Base-by-base conservation (phyloP, 1,284 basidiomycete species). In the Boletus mariae region DNA sequence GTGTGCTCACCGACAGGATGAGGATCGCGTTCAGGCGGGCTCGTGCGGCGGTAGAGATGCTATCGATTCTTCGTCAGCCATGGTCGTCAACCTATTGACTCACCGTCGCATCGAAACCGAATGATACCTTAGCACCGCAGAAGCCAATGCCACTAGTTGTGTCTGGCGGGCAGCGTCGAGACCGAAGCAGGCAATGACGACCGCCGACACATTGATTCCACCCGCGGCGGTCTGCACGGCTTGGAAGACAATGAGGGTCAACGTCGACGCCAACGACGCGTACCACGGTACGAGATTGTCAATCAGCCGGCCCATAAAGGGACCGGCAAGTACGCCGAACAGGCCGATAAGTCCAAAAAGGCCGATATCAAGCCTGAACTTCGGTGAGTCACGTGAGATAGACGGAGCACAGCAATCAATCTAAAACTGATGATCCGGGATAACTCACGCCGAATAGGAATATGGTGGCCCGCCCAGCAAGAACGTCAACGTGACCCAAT, bases 401-500 rank as follows among this genome's bases (percentile, higher is more conserved):
- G 23, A 15, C 6, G 9, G 43, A 20, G 10, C 28, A 29, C 11
- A 29, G 40, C 20, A 35, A 15, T 15, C 23, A n/a, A 10, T 25
- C 23, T 42, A n/a, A 42, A 12, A 35, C 34, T n/a, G 6, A 35
- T 35, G 15, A n/a, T 8, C 10, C 20, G 17, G 20, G 13, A 47
- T 6, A 3, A 67, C 80, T 46, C 60, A 84, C 82, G 82, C 84
- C 0, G 80, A 82, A 59, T 82, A 87, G 61, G 82, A 62, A 60
- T 88, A 90, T 2, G 84, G 85, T 2, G 77, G 61, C 10, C 79
- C 84, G 12, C 80, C 80, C 2, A 91, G 77, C 31, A 90, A 70
- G 70, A 89, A 90, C 0, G 87, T 90, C 53, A 88, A 64, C 4
- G 84, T 86, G 1, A 86, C 83, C 87, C 87, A 90, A 62, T 83